Evolutionary conservation across 1,139 yeast species (phyloP).

Genomic region (Magnusiomyces tetraspermus): DNA sequence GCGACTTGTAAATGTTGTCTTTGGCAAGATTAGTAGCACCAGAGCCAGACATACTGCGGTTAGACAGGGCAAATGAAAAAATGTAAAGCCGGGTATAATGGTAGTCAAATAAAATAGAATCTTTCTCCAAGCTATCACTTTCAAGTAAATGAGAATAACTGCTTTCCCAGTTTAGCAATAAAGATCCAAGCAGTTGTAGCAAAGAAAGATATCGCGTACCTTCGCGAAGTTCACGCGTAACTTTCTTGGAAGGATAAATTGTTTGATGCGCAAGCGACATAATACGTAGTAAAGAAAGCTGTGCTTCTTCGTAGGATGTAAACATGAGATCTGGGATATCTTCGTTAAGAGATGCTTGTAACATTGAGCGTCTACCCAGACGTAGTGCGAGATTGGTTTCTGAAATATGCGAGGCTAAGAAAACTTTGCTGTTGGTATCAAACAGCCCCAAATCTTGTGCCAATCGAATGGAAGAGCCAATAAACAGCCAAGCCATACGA

Average conservation of each 20-base stretch:
- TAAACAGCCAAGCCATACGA: conserved; percentile 89
- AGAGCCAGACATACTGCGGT: conserved; percentile 36
- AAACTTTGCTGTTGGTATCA: conserved; percentile 63
- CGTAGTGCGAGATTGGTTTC: conserved; percentile 46
- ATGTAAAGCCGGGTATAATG: conserved; percentile 77
- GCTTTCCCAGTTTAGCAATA: conserved; percentile 68
- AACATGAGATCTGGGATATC: conserved; percentile 37
- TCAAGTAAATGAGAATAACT: conserved; percentile 49
- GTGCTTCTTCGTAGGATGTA: conserved; percentile 62
- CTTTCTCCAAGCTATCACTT: conserved; percentile 52
- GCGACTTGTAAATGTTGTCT: conserved; percentile 16
- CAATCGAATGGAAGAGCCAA: conserved; percentile 75
- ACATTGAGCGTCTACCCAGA: conserved; percentile 32
- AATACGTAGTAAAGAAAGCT: conserved; percentile 67
- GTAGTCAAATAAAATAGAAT: conserved; percentile 69
- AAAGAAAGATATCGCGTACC: conserved; percentile 61
- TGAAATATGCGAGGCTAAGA: conserved; percentile 73
- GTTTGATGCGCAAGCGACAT: conserved; percentile 79
- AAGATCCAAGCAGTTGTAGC: conserved; percentile 62
- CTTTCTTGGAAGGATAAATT: conserved; percentile 44
- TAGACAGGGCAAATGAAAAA: conserved; percentile 60
- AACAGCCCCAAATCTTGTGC: conserved; percentile 83
- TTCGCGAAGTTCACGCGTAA: conserved; percentile 30
- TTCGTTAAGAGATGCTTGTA: conserved; percentile 28
- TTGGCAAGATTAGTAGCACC: conserved; percentile 7